Base-by-base conservation (phyloP, 371 early-diverging fungal species). In the Mortierella sp. region DNA sequence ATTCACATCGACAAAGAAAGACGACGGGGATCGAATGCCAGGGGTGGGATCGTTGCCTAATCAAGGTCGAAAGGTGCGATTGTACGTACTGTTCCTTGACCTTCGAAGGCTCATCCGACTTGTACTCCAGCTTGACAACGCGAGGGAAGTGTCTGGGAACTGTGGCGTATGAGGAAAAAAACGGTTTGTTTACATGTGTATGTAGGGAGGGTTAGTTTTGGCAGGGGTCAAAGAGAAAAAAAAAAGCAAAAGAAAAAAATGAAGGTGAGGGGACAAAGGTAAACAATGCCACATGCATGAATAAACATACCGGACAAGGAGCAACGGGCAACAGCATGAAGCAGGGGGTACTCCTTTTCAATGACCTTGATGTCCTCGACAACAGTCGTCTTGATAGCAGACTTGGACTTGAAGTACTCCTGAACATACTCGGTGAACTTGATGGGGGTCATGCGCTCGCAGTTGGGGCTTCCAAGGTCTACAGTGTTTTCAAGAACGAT, bases 381-480 rank as follows among this genome's bases (percentile, higher is more conserved):
- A 51, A 96, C 91, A 24, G 92, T 89, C 59, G 95, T 84, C 71
- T 91, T 90, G 73, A 96, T 87, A n/a, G 89, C 89, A 0, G 91
- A 83, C 71, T 83, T 76, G 51, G 87, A 84, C 67, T 91, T 89
- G 77, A 93, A 91, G 46, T 89, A 88, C 8, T 88, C 88, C 74
- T 92, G 78, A 69, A 97, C 90, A 72, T 94, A 93, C 74, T 93
- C 89, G n/a, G 95, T 93, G 79, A 94, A 92, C 44, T 89, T 90
- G 80, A 92, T 90, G 24, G 97, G 97, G 4, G 96, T 93, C 96
- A 96, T 96, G 55, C 96, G 94, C 86, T 97, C 97, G 26, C 96
- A 95, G 86, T 95, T 96, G 59, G 94, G 93, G 70, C 93, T 93
- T 79, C 96, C 96, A 76, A 96, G 93, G 87, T 97, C 96, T 88